Evolutionary conservation across 2,329 filamentous ascomycete species (phyloP).

Genomic region (Aspergillus ustus): DNA sequence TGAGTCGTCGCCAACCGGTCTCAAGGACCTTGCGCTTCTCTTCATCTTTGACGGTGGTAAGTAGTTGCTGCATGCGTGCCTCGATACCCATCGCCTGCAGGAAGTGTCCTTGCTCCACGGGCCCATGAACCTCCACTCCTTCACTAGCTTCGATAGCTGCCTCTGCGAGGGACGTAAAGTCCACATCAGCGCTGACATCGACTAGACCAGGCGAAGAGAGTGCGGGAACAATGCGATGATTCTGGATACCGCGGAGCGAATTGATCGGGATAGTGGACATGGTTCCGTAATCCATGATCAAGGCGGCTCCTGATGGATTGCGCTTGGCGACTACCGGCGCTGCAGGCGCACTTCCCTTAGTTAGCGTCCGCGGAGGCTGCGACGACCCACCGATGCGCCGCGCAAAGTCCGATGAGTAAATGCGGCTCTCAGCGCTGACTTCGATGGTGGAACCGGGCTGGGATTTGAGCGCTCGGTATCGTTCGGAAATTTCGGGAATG

Average conservation of each 20-base stretch:
- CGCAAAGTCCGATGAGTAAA: constrained; percentile 82
- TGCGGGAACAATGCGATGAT: constrained; percentile 76
- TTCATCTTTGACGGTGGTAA: constrained; percentile 55
- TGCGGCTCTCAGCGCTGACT: constrained; percentile 83
- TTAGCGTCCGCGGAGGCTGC: constrained; percentile 32
- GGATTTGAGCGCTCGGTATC: constrained; percentile 76
- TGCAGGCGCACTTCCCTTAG: constrained; percentile 19
- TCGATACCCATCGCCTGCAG: constrained; percentile 80
- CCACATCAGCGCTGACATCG: constrained; percentile 90
- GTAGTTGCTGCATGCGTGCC: constrained; percentile 73
- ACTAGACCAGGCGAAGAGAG: constrained; percentile 80
- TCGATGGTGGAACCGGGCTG: constrained; percentile 76
- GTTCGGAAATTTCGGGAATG: constrained; percentile 78
- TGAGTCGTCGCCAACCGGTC: constrained; percentile 76
- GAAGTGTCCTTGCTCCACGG: constrained; percentile 83
- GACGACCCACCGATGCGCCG: constrained; percentile 75
- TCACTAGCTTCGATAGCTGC: constrained; percentile 74
- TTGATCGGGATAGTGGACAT: constrained; percentile 78
- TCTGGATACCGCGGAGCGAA: constrained; percentile 84
- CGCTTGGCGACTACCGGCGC: constrained; percentile 57
- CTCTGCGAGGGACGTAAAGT: constrained; percentile 87
- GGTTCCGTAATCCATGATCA: constrained; percentile 96
- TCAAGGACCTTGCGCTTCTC: constrained; percentile 67
- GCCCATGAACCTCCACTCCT: constrained; percentile 89
- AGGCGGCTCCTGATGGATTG: constrained; percentile 76